Evolutionary conservation across 176 grass and related monocot species (phyloP).

Genomic region (Zea mays): DNA sequence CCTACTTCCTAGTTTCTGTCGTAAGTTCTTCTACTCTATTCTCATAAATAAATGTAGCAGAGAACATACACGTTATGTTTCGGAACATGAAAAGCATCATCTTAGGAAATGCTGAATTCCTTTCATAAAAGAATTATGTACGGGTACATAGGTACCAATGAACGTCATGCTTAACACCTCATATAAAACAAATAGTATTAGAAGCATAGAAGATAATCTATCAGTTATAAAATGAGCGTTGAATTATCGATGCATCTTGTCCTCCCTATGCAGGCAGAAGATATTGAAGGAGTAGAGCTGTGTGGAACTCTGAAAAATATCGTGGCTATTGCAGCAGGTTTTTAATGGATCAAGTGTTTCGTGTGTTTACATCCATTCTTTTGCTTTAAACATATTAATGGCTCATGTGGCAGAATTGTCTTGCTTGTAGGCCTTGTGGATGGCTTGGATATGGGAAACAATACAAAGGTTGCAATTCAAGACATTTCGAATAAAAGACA

Average conservation of each 20-base stretch:
- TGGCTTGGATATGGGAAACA: constrained; percentile 97
- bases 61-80: background rate
- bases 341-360: background rate
- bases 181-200: constrained; percentile 3
- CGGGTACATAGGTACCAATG: background rate
- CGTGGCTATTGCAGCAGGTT: constrained; percentile 94
- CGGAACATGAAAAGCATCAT: background rate
- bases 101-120: constrained; percentile 2
- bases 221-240: background rate
- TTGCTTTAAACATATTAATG: constrained; percentile 28
- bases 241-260: background rate
- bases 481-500: background rate
- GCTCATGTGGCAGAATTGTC: constrained; percentile 9
- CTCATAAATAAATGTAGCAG: background rate
- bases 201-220: background rate
- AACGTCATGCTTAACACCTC: background rate
- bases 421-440: constrained; percentile 85
- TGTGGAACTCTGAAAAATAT: constrained; percentile 98
- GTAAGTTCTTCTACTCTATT: constrained; percentile 47
- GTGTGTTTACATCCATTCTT: constrained; percentile 11
- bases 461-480: constrained; percentile 70
- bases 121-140: background rate
- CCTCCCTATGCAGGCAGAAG: constrained; percentile 64
- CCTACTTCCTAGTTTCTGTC: constrained; percentile 81
- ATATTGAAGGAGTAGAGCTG: constrained; percentile 92